phyloP scores from a whole-genome alignment of 208 protist species.

The Leishmania amazonensis region DNA sequence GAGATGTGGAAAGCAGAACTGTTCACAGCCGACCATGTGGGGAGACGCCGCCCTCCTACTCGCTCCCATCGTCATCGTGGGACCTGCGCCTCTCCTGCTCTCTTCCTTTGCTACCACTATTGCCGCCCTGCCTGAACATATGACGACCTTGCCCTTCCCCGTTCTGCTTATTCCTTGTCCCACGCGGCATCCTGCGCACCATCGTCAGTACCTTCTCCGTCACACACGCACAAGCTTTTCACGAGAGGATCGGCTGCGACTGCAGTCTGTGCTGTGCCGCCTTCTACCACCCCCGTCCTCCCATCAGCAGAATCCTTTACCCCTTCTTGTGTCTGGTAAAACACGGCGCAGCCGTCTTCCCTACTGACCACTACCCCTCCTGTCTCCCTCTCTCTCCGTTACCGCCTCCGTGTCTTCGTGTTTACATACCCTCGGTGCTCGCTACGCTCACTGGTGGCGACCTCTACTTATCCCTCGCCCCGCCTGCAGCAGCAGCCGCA shows the following conservation, averaged over 20 bases:
- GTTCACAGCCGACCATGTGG: background rate
- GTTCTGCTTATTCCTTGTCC: background rate
- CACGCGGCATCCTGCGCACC: background rate
- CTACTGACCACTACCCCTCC: background rate
- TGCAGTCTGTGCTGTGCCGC: background rate
- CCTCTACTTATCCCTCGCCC: background rate
- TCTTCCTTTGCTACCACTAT: background rate
- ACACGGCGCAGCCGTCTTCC: background rate
- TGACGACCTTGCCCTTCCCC: background rate
- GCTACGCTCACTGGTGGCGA: background rate
- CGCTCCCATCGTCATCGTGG: background rate
- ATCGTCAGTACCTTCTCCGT: background rate
- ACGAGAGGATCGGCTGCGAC: background rate
- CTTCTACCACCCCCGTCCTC: background rate
- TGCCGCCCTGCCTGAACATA: background rate
- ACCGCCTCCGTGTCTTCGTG: background rate
- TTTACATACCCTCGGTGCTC: background rate
- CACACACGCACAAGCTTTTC: background rate
- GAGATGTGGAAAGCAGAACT: background rate
- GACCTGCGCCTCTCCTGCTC: conserved; percentile 1
- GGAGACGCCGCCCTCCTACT: background rate
- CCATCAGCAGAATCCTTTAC: background rate
- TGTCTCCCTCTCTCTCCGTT: background rate
- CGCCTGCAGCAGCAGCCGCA: background rate
- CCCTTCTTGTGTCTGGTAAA: background rate